phyloP scores from a whole-genome alignment of 371 early-diverging fungal species.

The Syncephalastrum racemosum region DNA sequence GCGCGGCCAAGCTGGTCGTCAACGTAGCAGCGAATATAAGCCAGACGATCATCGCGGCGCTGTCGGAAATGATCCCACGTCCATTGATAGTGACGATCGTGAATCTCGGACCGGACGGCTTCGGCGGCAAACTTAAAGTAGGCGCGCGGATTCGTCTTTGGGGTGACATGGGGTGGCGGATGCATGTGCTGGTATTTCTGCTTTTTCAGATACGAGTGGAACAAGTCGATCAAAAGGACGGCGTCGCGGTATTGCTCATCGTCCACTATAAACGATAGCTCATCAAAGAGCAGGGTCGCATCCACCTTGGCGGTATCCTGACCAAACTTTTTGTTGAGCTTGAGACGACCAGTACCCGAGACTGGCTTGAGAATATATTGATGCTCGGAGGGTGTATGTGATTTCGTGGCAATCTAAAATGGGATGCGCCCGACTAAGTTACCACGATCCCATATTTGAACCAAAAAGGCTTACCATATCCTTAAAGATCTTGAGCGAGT shows the following conservation, averaged over 20 bases:
- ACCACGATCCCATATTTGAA: background rate
- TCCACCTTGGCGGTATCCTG: conserved; percentile 66
- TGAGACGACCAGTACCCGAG: conserved; percentile 82
- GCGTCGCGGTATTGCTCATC: conserved; percentile 88
- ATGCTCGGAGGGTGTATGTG: conserved; percentile 52
- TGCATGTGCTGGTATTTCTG: conserved; percentile 80
- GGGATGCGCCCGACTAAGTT: background rate
- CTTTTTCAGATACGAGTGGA: conserved; percentile 69
- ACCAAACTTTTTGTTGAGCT: conserved; percentile 68
- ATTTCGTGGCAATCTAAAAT: conserved; percentile 60
- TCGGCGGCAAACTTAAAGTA: conserved; percentile 88
- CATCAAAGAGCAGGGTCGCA: conserved; percentile 82
- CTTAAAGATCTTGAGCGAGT: conserved; percentile 55
- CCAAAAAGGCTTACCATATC: conserved; percentile 39
- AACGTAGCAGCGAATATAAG: conserved; percentile 81
- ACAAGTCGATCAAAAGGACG: conserved; percentile 77
- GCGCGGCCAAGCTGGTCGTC: conserved; percentile 58
- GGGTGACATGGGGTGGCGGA: conserved; percentile 76
- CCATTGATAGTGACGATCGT: conserved; percentile 81
- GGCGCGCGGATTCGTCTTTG: conserved; percentile 76
- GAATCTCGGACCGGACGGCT: conserved; percentile 81
- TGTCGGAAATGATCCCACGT: conserved; percentile 85
- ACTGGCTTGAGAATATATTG: conserved; percentile 93
- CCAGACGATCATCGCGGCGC: conserved; percentile 81
- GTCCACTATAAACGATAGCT: conserved; percentile 87